These are phyloP conservation scores for Streptanthus diversifolius DNA, from an alignment of 345 rosid genomes.

Conservation along the genomic window DNA sequence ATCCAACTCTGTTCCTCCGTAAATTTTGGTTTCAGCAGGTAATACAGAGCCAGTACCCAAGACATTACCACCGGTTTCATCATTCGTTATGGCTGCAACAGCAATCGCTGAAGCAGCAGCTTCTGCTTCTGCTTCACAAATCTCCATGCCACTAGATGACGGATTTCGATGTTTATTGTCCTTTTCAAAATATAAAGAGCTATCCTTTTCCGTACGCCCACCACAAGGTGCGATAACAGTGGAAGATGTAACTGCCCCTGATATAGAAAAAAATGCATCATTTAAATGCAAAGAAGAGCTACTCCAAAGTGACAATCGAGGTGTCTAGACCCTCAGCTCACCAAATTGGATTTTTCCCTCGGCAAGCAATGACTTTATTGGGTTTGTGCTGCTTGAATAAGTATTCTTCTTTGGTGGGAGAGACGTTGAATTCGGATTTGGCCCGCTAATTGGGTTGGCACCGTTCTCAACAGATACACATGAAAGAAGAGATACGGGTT, in stretches of 20 bases:
- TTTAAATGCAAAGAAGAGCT: background rate
- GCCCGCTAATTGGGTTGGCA: slow-evolving; percentile 45
- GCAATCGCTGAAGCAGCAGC: slow-evolving; percentile 94
- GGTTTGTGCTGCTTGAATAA: slow-evolving; percentile 60
- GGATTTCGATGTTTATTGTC: slow-evolving; percentile 46
- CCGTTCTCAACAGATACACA: slow-evolving; percentile 65
- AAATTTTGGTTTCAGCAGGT: slow-evolving; percentile 57
- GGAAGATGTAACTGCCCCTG: slow-evolving; percentile 96
- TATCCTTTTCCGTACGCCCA: slow-evolving; percentile 44
- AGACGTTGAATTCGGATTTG: slow-evolving; percentile 51
- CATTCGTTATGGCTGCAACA: slow-evolving; percentile 88
- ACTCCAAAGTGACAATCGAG: slow-evolving; percentile 30
- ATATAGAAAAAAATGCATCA: slow-evolving; percentile 10
- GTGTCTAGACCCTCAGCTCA: slow-evolving; percentile 37
- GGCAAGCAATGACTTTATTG: slow-evolving; percentile 78
- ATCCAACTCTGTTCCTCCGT: slow-evolving; percentile 49
- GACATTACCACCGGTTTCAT: slow-evolving; percentile 59
- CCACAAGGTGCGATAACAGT: slow-evolving; percentile 56
- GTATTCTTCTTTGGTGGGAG: slow-evolving; percentile 55
- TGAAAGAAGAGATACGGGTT: slow-evolving; percentile 64
- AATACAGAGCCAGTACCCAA: slow-evolving; percentile 43
- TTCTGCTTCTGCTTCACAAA: slow-evolving; percentile 80
- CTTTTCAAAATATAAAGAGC: slow-evolving; percentile 67
- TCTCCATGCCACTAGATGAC: slow-evolving; percentile 57
- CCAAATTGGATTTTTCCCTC: slow-evolving; percentile 99